Conservation (phyloP, 2,329 filamentous ascomycete species). For the Piedraia hortae region DNA sequence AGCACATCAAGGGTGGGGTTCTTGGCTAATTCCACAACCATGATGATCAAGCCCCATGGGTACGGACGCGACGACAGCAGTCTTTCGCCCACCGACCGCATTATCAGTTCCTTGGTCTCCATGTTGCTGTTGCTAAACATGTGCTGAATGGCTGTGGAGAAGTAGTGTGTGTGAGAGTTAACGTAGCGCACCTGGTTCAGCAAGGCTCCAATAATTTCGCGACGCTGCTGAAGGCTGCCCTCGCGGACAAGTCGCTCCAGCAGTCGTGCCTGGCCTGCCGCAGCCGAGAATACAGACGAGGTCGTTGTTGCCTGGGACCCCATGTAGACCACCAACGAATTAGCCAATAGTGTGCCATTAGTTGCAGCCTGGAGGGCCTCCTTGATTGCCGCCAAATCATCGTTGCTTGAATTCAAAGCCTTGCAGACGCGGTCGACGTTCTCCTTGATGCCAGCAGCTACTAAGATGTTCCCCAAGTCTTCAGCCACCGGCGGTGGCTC, state of each 20-base stretch:
- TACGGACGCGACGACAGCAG: conserved; percentile 74
- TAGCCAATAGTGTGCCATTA: conserved; percentile 28
- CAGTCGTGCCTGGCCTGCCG: conserved; percentile 39
- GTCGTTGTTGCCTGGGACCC: conserved; percentile 43
- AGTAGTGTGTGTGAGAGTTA: conserved; percentile 76
- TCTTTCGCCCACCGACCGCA: conserved; percentile 64
- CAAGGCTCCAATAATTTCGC: conserved; percentile 61
- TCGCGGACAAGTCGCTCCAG: conserved; percentile 53
- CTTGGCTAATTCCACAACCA: conserved; percentile 68
- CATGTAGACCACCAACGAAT: conserved; percentile 62
- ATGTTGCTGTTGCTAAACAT: conserved; percentile 40
- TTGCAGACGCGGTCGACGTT: conserved; percentile 22
- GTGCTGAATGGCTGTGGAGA: conserved; percentile 59
- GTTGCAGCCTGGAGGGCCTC: conserved; percentile 38
- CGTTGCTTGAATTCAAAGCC: conserved; percentile 29
- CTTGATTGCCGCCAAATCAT: conserved; percentile 48
- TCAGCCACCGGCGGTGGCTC: conserved; percentile 37
- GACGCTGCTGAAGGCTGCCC: conserved; percentile 49
- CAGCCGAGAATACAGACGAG: conserved; percentile 33
- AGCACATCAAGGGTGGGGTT: conserved; percentile 82
- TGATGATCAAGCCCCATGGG: conserved; percentile 81
- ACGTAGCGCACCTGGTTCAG: conserved; percentile 80
- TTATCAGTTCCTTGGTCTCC: conserved; percentile 75
- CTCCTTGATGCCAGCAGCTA: conserved; percentile 24
- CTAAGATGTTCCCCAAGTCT: conserved; percentile 27